phyloP scores from a whole-genome alignment of 2,329 filamentous ascomycete genomes.

The Colletotrichum sp. region DNA sequence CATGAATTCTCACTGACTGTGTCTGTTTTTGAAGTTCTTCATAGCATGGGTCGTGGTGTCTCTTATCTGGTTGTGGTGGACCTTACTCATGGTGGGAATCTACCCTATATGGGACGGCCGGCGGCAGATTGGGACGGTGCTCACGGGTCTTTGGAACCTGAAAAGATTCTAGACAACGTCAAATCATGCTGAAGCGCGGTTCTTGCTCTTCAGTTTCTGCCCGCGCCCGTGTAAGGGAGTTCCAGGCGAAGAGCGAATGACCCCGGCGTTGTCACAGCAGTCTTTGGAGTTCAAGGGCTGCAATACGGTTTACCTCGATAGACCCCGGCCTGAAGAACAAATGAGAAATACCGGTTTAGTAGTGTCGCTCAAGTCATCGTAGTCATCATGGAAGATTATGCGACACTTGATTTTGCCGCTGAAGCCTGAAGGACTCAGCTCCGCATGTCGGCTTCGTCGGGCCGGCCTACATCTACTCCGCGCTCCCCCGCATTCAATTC shows the following conservation, averaged over 20 bases:
- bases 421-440: background rate
- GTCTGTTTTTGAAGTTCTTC: conserved; percentile 44
- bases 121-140: conserved; percentile 28
- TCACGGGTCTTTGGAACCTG: background rate
- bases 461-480: background rate
- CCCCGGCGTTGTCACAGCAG: background rate
- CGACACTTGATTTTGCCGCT: background rate
- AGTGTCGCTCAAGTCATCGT: background rate
- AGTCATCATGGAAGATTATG: background rate
- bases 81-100: conserved; percentile 52
- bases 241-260: background rate
- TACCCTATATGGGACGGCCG: conserved; percentile 56
- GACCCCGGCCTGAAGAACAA: background rate
- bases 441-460: background rate
- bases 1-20: background rate
- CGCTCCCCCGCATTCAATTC: background rate
- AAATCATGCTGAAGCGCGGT: background rate
- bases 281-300: background rate
- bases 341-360: background rate
- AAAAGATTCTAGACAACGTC: background rate
- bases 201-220: background rate
- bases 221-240: background rate
- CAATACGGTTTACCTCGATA: background rate
- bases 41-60: conserved; percentile 54
- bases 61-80: conserved; percentile 59